Conservation (phyloP, 441 rosid species). For the Kokia cookei region DNA sequence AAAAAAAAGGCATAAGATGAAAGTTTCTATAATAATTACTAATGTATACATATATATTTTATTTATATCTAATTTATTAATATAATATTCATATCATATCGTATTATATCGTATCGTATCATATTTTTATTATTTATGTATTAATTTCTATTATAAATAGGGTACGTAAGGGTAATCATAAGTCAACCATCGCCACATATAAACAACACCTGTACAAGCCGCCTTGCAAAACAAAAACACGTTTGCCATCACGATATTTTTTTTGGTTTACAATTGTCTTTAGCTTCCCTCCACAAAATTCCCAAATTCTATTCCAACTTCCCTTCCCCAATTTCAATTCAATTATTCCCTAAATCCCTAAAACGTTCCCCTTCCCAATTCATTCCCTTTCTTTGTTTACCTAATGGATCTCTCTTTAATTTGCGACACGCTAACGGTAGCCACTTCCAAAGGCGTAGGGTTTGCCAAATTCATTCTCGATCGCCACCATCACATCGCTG, state of each 20-base stretch:
- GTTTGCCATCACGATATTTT: not conserved
- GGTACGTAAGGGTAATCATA: no score
- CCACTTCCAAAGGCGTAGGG: constrained; percentile 44
- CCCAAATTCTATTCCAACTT: constrained; percentile 3
- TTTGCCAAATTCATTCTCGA: constrained; percentile 40
- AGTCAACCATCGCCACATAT: no score
- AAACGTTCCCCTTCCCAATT: not conserved
- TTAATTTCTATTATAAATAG: no score
- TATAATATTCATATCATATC: no score
- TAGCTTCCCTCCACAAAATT: not conserved
- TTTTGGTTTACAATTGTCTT: not conserved
- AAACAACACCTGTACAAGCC: no score
- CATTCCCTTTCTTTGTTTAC: not conserved
- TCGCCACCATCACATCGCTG: constrained; percentile 20
- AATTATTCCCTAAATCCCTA: constrained; percentile 3
- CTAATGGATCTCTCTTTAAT: constrained; percentile 46
- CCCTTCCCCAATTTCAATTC: not conserved
- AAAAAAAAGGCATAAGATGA: no score
- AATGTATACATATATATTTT: no score
- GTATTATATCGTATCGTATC: no score
- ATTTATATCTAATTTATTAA: no score
- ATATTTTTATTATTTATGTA: no score
- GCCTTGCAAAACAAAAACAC: no score
- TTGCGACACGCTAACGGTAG: constrained; percentile 36
- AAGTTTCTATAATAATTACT: no score